Conservation (phyloP, 192 early-diverging fungal genomes). For the Haplosporangium gracile region DNA sequence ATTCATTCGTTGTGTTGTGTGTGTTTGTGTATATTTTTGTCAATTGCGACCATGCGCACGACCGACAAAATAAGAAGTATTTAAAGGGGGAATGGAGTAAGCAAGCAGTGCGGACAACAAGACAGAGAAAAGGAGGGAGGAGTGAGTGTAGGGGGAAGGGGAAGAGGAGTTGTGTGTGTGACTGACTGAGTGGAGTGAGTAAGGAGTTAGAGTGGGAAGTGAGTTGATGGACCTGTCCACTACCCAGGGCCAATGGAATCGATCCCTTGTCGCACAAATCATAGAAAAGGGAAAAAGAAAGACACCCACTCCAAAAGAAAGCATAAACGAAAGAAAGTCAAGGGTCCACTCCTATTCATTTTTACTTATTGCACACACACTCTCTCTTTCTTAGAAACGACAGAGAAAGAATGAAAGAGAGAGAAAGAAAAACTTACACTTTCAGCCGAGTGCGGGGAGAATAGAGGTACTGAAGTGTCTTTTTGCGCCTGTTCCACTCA, state of each 20-base stretch:
- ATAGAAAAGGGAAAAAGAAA: neutral
- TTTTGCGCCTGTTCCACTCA: slow-evolving; percentile 62
- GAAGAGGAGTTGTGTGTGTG: neutral
- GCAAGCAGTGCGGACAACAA: neutral
- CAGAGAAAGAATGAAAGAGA: neutral
- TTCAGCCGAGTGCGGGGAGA: slow-evolving; percentile 59
- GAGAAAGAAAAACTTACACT: slow-evolving; percentile 38
- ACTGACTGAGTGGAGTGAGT: neutral
- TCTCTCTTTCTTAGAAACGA: too few species aligned
- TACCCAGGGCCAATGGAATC: neutral
- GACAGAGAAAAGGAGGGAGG: too few species aligned
- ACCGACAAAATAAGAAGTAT: neutral
- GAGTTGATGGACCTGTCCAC: neutral
- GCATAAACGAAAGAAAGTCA: neutral
- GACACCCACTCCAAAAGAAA: neutral
- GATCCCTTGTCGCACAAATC: neutral
- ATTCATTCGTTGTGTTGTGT: neutral
- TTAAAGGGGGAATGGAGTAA: neutral
- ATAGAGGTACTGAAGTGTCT: slow-evolving; percentile 65
- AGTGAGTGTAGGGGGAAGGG: too few species aligned
- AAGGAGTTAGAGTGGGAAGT: neutral
- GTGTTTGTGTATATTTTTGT: neutral
- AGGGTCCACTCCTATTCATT: too few species aligned
- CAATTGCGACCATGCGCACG: neutral
- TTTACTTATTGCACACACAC: too few species aligned